Evolutionary conservation across 2,329 filamentous ascomycete genomes (phyloP).

Genomic region (Diaporthe helianthi): DNA sequence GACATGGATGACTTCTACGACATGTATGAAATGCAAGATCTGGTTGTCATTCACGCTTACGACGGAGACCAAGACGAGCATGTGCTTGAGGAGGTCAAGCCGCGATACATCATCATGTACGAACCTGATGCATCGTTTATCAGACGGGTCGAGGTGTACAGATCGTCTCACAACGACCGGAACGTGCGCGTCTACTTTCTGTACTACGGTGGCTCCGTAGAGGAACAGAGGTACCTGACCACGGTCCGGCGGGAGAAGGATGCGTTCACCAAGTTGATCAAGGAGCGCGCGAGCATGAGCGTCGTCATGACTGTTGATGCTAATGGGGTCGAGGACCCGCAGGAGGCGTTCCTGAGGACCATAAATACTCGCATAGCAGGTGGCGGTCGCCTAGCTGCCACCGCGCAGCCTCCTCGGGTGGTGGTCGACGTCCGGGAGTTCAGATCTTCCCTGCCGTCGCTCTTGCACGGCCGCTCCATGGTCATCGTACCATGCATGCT

Average conservation of each 20-base stretch:
- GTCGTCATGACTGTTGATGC: slow-evolving; percentile 80
- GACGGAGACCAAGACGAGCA: slow-evolving; percentile 96
- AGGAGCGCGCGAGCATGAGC: slow-evolving; percentile 92
- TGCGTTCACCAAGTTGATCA: slow-evolving; percentile 92
- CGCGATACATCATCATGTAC: slow-evolving; percentile 98
- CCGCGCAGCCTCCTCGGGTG: slow-evolving; percentile 85
- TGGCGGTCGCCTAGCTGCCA: slow-evolving; percentile 83
- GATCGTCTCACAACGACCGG: slow-evolving; percentile 88
- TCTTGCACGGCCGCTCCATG: slow-evolving; percentile 89
- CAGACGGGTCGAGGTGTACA: slow-evolving; percentile 91
- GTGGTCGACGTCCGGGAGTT: slow-evolving; percentile 98
- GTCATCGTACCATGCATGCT: slow-evolving; percentile 92
- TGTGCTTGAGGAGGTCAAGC: slow-evolving; percentile 91
- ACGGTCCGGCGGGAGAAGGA: slow-evolving; percentile 95
- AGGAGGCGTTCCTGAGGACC: slow-evolving; percentile 91
- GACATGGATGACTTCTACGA: slow-evolving; percentile 93
- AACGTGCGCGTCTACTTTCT: slow-evolving; percentile 95
- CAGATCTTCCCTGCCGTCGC: slow-evolving; percentile 86
- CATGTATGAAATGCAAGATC: slow-evolving; percentile 87
- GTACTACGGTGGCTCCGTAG: slow-evolving; percentile 93
- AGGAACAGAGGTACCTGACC: slow-evolving; percentile 92
- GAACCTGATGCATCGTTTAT: slow-evolving; percentile 96
- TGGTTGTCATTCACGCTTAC: slow-evolving; percentile 90
- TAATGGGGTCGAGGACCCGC: slow-evolving; percentile 75
- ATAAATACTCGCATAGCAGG: slow-evolving; percentile 97